Conservation (phyloP, 257 asterid genomes). For the Solanum verrucosum region DNA sequence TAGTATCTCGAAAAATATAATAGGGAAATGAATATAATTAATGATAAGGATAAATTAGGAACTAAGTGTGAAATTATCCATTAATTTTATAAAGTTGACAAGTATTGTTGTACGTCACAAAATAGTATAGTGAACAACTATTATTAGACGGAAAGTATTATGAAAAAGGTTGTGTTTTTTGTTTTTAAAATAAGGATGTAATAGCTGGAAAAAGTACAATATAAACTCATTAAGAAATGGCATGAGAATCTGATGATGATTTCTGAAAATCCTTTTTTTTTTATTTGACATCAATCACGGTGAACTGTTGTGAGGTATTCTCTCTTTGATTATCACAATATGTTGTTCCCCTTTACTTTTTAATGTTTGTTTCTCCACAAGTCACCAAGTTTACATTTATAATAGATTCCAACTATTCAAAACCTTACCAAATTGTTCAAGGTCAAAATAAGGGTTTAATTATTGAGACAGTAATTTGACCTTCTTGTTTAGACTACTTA, state of each 20-base stretch:
- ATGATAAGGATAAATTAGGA: no score
- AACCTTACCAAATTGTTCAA: not conserved
- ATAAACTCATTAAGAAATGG: not conserved
- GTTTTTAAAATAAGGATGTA: not conserved
- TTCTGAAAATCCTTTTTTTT: not conserved
- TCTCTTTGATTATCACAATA: not conserved
- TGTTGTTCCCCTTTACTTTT: not conserved
- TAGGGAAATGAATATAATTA: no score
- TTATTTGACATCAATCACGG: not conserved
- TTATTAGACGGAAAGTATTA: no score
- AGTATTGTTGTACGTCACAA: no score
- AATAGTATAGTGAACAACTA: no score
- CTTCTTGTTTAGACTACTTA: not conserved
- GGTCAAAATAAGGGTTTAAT: not conserved
- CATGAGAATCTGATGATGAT: not conserved
- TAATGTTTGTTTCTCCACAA: not conserved
- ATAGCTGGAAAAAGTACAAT: not conserved
- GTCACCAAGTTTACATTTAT: not conserved
- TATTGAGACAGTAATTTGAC: not conserved
- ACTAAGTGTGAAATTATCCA: no score
- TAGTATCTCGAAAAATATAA: no score
- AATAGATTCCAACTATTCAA: not conserved
- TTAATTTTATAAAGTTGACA: no score
- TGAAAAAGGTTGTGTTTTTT: no score
- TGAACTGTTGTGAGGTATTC: not conserved